Conservation (phyloP, 202 grass and related monocot species). For the Musa balbisiana region DNA sequence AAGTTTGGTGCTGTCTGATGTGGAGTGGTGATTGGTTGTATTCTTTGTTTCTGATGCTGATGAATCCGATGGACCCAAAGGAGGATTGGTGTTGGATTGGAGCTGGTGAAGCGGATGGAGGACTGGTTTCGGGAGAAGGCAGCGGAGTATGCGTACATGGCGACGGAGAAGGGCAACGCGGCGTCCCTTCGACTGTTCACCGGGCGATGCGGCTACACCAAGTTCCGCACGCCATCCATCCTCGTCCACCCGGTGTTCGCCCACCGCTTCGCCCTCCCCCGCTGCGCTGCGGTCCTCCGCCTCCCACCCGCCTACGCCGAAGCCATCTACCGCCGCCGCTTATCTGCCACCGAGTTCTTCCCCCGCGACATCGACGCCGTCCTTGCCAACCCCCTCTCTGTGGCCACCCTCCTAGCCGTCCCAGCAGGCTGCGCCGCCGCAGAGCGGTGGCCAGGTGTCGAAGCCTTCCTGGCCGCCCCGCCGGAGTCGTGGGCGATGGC, state of each 20-base stretch:
- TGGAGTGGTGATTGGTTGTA: not conserved
- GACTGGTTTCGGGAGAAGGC: slow-evolving; percentile 5
- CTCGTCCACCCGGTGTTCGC: slow-evolving; percentile 14
- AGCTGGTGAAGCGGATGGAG: not conserved
- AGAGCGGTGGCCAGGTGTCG: not conserved
- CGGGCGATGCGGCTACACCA: slow-evolving; percentile 5
- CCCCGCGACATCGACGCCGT: slow-evolving; percentile 9
- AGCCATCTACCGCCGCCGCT: slow-evolving; percentile 2
- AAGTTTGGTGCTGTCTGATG: not conserved
- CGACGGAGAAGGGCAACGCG: slow-evolving; percentile 10
- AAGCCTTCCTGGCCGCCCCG: not conserved
- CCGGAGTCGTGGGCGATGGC: slow-evolving; percentile 8
- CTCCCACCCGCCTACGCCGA: not conserved
- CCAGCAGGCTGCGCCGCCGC: not conserved
- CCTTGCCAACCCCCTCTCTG: not conserved
- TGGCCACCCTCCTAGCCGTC: slow-evolving; percentile 9
- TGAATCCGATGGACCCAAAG: not conserved
- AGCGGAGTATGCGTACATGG: slow-evolving; percentile 14
- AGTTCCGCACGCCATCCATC: slow-evolving; percentile 6
- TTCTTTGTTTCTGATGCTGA: not conserved
- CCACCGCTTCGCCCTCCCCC: not conserved
- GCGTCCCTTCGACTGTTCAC: not conserved
- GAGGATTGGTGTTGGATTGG: not conserved
- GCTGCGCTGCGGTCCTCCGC: not conserved
- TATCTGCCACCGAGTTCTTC: slow-evolving; percentile 10